Percentiles rank a stretch among this genome's conserved stretches.
phyloP scores from a whole-genome alignment of 2,329 filamentous ascomycete genomes.

The Phaeosphaeria sp. region DNA sequence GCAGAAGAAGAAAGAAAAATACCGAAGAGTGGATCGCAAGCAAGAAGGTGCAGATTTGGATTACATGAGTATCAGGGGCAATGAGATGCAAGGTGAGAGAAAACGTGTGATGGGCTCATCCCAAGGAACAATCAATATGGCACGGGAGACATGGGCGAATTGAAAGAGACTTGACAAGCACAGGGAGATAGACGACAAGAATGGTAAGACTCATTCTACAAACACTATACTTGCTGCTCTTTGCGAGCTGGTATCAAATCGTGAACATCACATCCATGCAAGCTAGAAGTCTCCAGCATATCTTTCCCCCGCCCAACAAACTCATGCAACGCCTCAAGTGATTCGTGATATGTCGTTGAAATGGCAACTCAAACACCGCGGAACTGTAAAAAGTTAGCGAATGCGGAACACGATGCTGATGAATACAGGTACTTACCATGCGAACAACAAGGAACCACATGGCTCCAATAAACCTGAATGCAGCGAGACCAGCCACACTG shows the following conservation, averaged over 20 bases:
- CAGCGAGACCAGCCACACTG: slow-evolving; percentile 83
- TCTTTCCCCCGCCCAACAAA: slow-evolving; percentile 6
- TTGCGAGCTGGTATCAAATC: slow-evolving; percentile 26
- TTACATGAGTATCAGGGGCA: background rate
- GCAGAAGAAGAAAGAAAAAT: background rate
- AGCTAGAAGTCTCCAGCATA: slow-evolving; percentile 5
- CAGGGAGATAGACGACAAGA: slow-evolving; percentile 5
- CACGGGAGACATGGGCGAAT: background rate
- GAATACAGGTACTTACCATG: slow-evolving; percentile 40
- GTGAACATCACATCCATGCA: slow-evolving; percentile 10
- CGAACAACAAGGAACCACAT: slow-evolving; percentile 83
- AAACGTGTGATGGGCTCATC: too few species aligned
- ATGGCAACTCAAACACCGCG: slow-evolving; percentile 52
- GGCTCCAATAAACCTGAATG: slow-evolving; percentile 86
- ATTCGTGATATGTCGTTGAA: background rate
- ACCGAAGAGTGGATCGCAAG: background rate
- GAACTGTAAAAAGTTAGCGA: slow-evolving; percentile 53
- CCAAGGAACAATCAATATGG: too few species aligned
- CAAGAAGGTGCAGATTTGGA: background rate
- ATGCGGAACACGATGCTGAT: background rate
- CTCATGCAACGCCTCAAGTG: slow-evolving; percentile 9
- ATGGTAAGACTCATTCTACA: slow-evolving; percentile 8
- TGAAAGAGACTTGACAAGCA: background rate
- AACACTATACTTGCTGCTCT: slow-evolving; percentile 6
- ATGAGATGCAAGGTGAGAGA: background rate